Evolutionary conservation across 2,329 filamentous ascomycete species (phyloP), one percentile per base, ranked within the genome.

Genomic region (Cordyceps fumosorosea): DNA sequence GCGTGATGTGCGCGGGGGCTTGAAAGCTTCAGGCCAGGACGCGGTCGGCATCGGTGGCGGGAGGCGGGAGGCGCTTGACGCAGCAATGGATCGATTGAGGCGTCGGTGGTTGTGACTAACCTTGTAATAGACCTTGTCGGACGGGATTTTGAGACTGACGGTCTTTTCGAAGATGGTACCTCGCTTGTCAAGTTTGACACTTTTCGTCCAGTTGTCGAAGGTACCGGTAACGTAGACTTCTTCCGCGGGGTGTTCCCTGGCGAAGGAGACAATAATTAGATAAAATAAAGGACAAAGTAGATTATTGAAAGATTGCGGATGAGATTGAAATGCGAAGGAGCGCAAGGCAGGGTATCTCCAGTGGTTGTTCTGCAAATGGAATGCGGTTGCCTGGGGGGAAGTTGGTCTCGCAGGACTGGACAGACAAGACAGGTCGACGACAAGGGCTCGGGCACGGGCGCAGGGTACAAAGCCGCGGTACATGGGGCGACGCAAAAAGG

Each of bases 161-260:
- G 85, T 85, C 81, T 96, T 96, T 76, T 89, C 82, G 76, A 96
- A 96, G 69, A 82, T 70, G 66, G 86, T 80, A 72, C 84, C 89
- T 47, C 86, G 82, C 78, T 91, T 91, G 54, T 92, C 87, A 63
- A 99, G 84, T 79, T 89, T 85, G 74, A 93, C 85, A 62, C 86
- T 91, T 81, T 95, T 93, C 68, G 84, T 83, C 95, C 95, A 99
- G 78, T 91, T 84, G 78, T 98, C 93, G 74, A 98, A 98, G 66
- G 90, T 93, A 73, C 95, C 95, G 47, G 93, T 98, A 69, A 98
- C 95, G 76, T 89, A 93, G 75, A 98, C 93, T 73, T 96, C 89
- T 68, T 87, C 83, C 73, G 90, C 93, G 69, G 86, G 81, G 75
- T 95, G 88, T 73, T 89, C 86, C 93, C 93, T 97, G 65, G 63